These are phyloP conservation scores for Melanopsichium pennsylvanicum DNA, from an alignment of 1,284 basidiomycete species.

Conservation along the genomic window DNA sequence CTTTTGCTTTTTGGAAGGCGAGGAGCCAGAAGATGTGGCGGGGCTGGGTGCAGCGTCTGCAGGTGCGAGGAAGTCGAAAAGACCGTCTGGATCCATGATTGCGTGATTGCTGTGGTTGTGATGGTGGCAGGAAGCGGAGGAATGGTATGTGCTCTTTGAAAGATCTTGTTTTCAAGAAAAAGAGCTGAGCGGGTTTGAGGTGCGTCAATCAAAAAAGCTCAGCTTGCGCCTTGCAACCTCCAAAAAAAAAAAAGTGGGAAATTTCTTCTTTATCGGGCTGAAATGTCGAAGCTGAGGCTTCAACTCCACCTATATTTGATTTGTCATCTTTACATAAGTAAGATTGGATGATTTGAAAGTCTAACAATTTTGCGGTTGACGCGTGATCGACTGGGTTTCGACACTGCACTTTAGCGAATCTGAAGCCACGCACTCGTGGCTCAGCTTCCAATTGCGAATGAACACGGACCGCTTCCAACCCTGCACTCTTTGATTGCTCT, in stretches of 20 bases:
- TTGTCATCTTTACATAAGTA: conserved; percentile 7
- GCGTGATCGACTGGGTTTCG: conserved; percentile 18
- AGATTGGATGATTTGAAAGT: no score
- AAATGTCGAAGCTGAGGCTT: no score
- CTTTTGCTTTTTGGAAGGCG: conserved; percentile 40
- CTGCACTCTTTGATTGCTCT: no score
- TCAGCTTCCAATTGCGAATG: no score
- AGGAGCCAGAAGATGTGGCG: conserved; percentile 21
- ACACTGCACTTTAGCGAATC: no score
- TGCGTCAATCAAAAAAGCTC: not conserved
- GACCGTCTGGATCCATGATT: conserved; percentile 50
- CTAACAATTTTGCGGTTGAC: not conserved
- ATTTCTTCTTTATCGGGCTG: no score
- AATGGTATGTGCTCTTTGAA: conserved; percentile 1
- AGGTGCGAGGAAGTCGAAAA: conserved; percentile 47
- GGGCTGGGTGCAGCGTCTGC: conserved; percentile 27
- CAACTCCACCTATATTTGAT: conserved; percentile 13
- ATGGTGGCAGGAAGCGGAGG: no score
- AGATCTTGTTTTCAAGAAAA: not conserved
- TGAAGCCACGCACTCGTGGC: no score
- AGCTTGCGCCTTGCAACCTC: conserved; percentile 11
- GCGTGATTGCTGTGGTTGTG: not conserved
- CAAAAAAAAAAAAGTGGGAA: not conserved
- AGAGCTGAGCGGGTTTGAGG: no score
- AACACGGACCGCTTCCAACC: conserved; percentile 16